Evolutionary conservation across 192 early-diverging fungal species (phyloP).

Genomic region (Mortierella claussenii): DNA sequence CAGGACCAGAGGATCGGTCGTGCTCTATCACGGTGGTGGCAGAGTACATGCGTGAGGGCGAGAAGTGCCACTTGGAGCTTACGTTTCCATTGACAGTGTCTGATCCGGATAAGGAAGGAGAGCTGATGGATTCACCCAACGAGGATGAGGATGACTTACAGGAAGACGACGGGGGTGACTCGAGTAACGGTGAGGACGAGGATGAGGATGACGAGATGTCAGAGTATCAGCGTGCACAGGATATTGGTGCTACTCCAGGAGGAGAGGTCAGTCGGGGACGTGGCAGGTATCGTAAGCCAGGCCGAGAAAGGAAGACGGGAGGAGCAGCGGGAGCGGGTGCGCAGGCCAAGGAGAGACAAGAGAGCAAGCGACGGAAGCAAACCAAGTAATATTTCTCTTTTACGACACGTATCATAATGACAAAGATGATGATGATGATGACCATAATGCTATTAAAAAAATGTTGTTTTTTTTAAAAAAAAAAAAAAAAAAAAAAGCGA

Average conservation of each 20-base stretch:
- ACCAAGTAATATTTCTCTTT: not conserved
- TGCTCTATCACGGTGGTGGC: constrained; percentile 73
- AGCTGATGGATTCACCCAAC: constrained; percentile 40
- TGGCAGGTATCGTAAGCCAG: constrained; percentile 6
- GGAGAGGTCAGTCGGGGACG: not conserved
- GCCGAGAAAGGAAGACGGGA: constrained; percentile 1
- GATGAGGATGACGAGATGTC: constrained; percentile 14
- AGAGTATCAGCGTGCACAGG: not conserved
- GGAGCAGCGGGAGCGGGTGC: not conserved
- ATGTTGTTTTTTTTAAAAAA: not conserved
- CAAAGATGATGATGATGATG: no score
- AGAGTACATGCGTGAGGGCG: constrained; percentile 71
- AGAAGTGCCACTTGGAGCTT: constrained; percentile 53
- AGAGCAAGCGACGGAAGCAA: constrained; percentile 21
- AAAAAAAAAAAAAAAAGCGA: constrained; percentile 5
- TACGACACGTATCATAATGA: not conserved
- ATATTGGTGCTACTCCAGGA: not conserved
- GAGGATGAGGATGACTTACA: constrained; percentile 15
- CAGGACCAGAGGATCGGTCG: constrained; percentile 64
- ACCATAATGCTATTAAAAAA: not conserved
- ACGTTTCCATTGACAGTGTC: constrained; percentile 49
- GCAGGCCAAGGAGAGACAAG: constrained; percentile 11
- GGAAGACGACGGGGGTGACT: constrained; percentile 19
- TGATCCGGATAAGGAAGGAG: constrained; percentile 51
- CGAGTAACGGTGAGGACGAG: constrained; percentile 15